A percentile compares a stretch with the other conserved stretches of the same genome.
phyloP scores from a whole-genome alignment of 371 early-diverging fungal species.

The Mortierella sp. region DNA sequence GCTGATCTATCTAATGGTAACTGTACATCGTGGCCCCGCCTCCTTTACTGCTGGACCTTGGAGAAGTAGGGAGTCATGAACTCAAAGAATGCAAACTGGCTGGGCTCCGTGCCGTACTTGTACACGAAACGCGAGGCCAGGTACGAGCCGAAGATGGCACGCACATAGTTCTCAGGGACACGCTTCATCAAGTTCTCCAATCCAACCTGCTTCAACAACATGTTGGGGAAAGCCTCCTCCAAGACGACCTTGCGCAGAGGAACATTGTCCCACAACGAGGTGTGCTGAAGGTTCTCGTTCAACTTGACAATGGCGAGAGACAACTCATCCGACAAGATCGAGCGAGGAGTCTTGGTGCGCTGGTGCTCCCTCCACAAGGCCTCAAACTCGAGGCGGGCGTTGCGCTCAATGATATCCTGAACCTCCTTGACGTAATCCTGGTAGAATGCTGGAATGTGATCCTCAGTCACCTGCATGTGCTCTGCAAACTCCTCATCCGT shows the following conservation, averaged over 20 bases:
- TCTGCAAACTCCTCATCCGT: constrained; percentile 90
- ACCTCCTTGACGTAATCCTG: constrained; percentile 92
- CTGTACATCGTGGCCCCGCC: no score
- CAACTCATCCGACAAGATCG: constrained; percentile 92
- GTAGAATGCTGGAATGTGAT: constrained; percentile 88
- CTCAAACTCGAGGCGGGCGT: constrained; percentile 95
- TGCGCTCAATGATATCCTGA: constrained; percentile 92
- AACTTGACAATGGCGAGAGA: constrained; percentile 93
- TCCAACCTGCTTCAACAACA: constrained; percentile 89
- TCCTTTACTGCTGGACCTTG: constrained; percentile 64
- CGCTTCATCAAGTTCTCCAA: constrained; percentile 87
- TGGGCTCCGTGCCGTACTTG: constrained; percentile 93
- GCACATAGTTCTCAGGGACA: constrained; percentile 93
- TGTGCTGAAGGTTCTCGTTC: constrained; percentile 91
- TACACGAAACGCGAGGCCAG: constrained; percentile 96
- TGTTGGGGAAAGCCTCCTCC: constrained; percentile 91
- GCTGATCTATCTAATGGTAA: no score
- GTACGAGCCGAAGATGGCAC: constrained; percentile 96
- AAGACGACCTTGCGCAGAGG: constrained; percentile 86
- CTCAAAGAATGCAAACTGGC: constrained; percentile 99
- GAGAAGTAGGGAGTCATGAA: constrained; percentile 79
- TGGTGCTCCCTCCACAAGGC: constrained; percentile 91
- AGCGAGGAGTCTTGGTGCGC: constrained; percentile 80
- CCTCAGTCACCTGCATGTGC: constrained; percentile 91
- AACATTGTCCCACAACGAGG: constrained; percentile 93